Percentiles rank a stretch among this genome's conserved stretches.
Conservation (phyloP, 75 land plant species). For the Selaginella tamariscina region DNA sequence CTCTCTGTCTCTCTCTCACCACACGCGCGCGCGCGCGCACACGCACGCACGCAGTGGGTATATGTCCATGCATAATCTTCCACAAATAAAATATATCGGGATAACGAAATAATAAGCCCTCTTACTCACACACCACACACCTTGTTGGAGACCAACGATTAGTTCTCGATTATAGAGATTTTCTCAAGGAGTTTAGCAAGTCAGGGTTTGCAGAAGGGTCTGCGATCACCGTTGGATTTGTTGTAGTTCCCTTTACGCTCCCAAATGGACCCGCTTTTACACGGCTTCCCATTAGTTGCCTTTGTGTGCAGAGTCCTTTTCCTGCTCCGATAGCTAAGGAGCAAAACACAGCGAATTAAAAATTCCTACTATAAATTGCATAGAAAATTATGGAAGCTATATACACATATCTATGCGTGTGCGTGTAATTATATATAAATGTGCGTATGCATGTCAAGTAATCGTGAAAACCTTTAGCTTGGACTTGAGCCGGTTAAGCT, state of each 20-base stretch:
- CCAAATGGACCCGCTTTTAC: conserved; percentile 84
- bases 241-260: conserved; percentile 60
- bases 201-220: conserved; percentile 82
- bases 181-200: conserved; percentile 55
- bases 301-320: conserved; percentile 40
- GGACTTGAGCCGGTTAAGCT: not conserved
- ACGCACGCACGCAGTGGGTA: too few relatives aligned
- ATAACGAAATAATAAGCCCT: too few relatives aligned
- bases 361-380: conserved; percentile 36
- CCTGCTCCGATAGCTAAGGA: conserved; percentile 43
- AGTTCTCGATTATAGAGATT: conserved; percentile 32
- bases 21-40: too few relatives aligned
- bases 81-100: too few relatives aligned
- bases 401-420: not conserved
- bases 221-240: conserved; percentile 65
- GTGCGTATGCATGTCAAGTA: conserved; percentile 1
- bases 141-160: conserved; percentile 47
- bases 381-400: conserved; percentile 10
- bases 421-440: conserved; percentile 6
- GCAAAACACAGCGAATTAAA: too few relatives aligned
- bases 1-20: too few relatives aligned
- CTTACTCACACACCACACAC: too few relatives aligned
- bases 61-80: too few relatives aligned
- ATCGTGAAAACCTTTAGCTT: conserved; percentile 17
- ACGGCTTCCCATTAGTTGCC: conserved; percentile 30